phyloP scores from a whole-genome alignment of 2,329 filamentous ascomycete genomes.

The Aphanoascus verrucosus region DNA sequence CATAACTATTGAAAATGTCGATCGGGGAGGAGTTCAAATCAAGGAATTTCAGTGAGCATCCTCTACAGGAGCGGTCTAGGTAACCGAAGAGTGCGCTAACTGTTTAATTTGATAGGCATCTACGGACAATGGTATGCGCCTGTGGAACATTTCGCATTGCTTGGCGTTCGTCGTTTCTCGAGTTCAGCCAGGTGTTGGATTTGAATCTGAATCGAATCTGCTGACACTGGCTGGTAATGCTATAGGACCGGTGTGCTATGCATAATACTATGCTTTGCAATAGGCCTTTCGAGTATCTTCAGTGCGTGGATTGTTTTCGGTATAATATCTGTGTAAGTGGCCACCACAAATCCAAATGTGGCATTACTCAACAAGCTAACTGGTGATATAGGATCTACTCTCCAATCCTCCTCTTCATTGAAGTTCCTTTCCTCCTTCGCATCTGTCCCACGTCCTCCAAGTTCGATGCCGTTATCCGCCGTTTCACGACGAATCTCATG shows the following conservation, averaged over 20 bases:
- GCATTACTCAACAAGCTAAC: background rate
- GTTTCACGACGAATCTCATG: conserved; percentile 93
- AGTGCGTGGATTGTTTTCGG: conserved; percentile 51
- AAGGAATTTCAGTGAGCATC: conserved; percentile 53
- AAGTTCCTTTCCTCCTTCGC: conserved; percentile 87
- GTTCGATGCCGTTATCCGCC: conserved; percentile 83
- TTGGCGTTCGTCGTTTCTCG: background rate
- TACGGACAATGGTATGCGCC: conserved; percentile 56
- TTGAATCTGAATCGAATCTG: background rate
- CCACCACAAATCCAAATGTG: background rate
- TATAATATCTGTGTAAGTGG: conserved; percentile 45
- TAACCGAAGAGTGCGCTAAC: conserved; percentile 13
- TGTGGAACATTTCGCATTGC: background rate
- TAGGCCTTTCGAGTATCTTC: conserved; percentile 60
- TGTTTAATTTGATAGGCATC: conserved; percentile 43
- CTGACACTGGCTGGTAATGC: background rate
- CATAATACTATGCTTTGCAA: conserved; percentile 55
- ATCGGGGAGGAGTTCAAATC: conserved; percentile 53
- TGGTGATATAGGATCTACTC: conserved; percentile 49
- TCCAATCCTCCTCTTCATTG: conserved; percentile 69
- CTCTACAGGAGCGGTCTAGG: background rate
- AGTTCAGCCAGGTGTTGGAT: background rate
- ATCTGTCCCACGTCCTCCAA: conserved; percentile 89
- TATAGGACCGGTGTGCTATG: conserved; percentile 45
- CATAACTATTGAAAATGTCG: conserved; percentile 30